Evolutionary conservation across 2,329 filamentous ascomycete species (phyloP).

Genomic region (Coleophoma crateriformis): DNA sequence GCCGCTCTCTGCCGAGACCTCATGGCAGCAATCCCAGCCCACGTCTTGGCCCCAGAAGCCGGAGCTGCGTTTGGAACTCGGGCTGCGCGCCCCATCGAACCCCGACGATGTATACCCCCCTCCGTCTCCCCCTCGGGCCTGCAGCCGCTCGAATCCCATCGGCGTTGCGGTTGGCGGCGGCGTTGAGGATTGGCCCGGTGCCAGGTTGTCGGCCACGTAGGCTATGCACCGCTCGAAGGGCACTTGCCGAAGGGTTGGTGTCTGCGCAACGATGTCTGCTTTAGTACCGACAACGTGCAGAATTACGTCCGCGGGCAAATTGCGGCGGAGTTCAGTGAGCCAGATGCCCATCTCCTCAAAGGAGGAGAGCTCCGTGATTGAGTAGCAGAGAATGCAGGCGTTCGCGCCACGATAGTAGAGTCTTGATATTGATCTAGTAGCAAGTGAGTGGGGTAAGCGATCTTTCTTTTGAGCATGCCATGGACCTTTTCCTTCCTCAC

Average conservation of each 20-base stretch:
- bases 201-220: conserved; percentile 88
- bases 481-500: conserved; percentile 1
- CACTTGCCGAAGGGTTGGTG: conserved; percentile 74
- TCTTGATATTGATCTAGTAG: conserved; percentile 67
- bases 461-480: neutral
- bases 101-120: conserved; percentile 11
- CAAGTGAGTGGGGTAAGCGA: too few species aligned
- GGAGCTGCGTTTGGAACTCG: conserved; percentile 60
- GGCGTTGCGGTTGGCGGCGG: conserved; percentile 59
- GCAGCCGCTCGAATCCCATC: conserved; percentile 4
- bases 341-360: conserved; percentile 91
- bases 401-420: conserved; percentile 96
- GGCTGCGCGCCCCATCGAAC: conserved; percentile 48
- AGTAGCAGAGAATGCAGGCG: conserved; percentile 90
- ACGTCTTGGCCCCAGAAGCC: conserved; percentile 90
- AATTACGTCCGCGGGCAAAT: conserved; percentile 67
- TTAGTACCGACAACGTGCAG: conserved; percentile 95
- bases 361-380: conserved; percentile 79
- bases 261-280: conserved; percentile 80
- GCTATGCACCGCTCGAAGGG: conserved; percentile 94
- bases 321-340: conserved; percentile 78
- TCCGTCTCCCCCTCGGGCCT: conserved; percentile 8
- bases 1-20: conserved; percentile 89
- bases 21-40: conserved; percentile 95
- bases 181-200: conserved; percentile 62